Percentiles rank a stretch among this genome's conserved stretches.
Conservation (phyloP, 1,284 basidiomycete genomes). For the Meira nashicola region DNA sequence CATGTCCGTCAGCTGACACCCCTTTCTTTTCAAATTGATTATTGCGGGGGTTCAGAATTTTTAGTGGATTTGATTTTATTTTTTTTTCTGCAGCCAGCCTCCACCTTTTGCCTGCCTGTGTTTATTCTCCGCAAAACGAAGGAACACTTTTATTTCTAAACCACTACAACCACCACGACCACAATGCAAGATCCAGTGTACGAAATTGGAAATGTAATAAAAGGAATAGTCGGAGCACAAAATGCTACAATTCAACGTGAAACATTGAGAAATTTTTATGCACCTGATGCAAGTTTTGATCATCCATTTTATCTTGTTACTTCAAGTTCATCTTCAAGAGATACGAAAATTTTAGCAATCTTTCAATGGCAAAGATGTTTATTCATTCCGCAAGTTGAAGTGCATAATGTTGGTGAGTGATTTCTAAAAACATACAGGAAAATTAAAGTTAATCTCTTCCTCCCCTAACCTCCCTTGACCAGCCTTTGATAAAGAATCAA, state of each 20-base stretch:
- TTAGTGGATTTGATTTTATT: too few relatives aligned
- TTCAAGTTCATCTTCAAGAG: slow-evolving; percentile 26
- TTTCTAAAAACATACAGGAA: background rate
- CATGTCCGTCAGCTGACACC: too few relatives aligned
- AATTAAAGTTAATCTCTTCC: background rate
- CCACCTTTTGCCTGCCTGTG: background rate
- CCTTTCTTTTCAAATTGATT: background rate
- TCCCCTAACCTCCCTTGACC: slow-evolving; percentile 10
- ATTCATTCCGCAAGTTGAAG: slow-evolving; percentile 37
- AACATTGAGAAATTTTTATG: slow-evolving; percentile 37
- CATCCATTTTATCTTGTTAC: slow-evolving; percentile 45
- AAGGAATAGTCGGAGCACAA: slow-evolving; percentile 42
- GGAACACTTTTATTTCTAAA: background rate
- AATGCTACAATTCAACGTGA: slow-evolving; percentile 42
- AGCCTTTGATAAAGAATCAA: slow-evolving; percentile 29
- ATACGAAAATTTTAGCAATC: slow-evolving; percentile 44
- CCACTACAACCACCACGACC: background rate
- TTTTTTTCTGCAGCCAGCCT: background rate
- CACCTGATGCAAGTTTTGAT: slow-evolving; percentile 46
- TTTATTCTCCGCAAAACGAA: background rate
- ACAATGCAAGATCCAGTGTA: slow-evolving; percentile 45
- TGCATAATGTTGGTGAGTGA: slow-evolving; percentile 37
- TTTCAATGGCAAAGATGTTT: slow-evolving; percentile 48
- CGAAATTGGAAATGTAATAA: slow-evolving; percentile 42
- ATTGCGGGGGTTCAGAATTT: background rate